Conservation (phyloP, 257 asterid species). For the Catharanthus roseus region DNA sequence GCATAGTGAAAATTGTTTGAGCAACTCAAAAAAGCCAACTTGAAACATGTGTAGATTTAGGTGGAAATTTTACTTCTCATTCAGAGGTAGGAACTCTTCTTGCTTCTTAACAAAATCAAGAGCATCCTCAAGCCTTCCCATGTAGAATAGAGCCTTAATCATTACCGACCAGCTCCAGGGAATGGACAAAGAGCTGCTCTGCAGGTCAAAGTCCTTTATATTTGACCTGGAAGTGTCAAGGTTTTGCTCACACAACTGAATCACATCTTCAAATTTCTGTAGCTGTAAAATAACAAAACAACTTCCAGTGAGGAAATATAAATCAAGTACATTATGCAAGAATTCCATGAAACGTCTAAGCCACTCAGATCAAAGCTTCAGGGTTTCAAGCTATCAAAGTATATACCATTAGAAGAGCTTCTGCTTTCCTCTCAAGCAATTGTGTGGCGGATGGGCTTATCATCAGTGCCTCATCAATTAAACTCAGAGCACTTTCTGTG, state of each 20-base stretch:
- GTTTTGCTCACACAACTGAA: constrained; percentile 60
- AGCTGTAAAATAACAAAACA: constrained; percentile 45
- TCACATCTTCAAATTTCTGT: constrained; percentile 74
- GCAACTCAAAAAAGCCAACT: constrained; percentile 1
- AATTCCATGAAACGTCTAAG: neutral
- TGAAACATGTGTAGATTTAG: neutral
- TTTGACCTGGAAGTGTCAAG: constrained; percentile 45
- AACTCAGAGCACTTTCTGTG: constrained; percentile 52
- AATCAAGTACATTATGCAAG: neutral
- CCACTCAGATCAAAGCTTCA: neutral
- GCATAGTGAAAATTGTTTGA: constrained; percentile 27
- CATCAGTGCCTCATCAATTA: constrained; percentile 61
- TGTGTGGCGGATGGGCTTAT: constrained; percentile 66
- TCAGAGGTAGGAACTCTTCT: constrained; percentile 44
- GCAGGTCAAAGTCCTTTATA: constrained; percentile 36
- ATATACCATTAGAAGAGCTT: constrained; percentile 78
- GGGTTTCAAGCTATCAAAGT: constrained; percentile 19
- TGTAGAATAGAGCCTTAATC: constrained; percentile 61
- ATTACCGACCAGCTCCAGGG: constrained; percentile 64
- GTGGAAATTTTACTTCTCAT: constrained; percentile 41
- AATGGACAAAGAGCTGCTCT: constrained; percentile 49
- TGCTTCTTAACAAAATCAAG: constrained; percentile 63
- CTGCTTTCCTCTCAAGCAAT: constrained; percentile 75
- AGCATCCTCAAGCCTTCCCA: constrained; percentile 89
- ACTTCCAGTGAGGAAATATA: neutral